phyloP scores from a whole-genome alignment of 2,329 filamentous ascomycete genomes.

The Scedosporium aurantiacum region DNA sequence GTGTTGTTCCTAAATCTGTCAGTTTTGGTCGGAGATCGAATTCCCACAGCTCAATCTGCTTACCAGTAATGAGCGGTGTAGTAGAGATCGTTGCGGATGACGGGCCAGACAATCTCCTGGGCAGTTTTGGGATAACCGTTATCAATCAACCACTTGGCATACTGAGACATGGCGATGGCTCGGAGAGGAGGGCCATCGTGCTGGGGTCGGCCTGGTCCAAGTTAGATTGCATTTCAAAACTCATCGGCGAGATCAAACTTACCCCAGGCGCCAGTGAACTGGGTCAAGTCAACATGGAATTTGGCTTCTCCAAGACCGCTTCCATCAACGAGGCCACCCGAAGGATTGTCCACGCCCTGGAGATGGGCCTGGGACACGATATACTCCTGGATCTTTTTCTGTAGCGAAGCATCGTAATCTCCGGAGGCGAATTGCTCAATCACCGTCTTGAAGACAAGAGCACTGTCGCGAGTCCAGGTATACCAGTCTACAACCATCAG shows the following conservation, averaged over 20 bases:
- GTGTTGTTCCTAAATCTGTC: slow-evolving; percentile 35
- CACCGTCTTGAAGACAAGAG: slow-evolving; percentile 57
- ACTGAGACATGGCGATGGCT: slow-evolving; percentile 61
- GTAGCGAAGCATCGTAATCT: slow-evolving; percentile 45
- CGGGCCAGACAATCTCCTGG: slow-evolving; percentile 52
- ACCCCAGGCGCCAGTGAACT: slow-evolving; percentile 60
- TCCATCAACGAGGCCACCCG: slow-evolving; percentile 43
- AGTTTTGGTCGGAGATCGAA: not conserved
- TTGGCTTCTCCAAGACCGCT: slow-evolving; percentile 60
- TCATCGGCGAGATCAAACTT: slow-evolving; percentile 4
- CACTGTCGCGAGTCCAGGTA: slow-evolving; percentile 69
- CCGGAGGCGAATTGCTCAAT: slow-evolving; percentile 50
- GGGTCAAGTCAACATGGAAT: slow-evolving; percentile 51
- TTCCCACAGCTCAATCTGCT: not conserved
- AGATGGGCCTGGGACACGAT: slow-evolving; percentile 55
- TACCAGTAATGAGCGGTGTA: slow-evolving; percentile 66
- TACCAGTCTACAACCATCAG: slow-evolving; percentile 49
- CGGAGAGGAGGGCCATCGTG: slow-evolving; percentile 69
- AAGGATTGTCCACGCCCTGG: slow-evolving; percentile 59
- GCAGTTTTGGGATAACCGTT: slow-evolving; percentile 53
- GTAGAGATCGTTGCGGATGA: slow-evolving; percentile 63
- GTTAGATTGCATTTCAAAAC: slow-evolving; percentile 7
- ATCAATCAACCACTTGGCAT: slow-evolving; percentile 59
- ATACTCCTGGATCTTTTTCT: slow-evolving; percentile 54
- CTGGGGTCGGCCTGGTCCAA: slow-evolving; percentile 52